These are phyloP conservation scores for Elasticomyces elasticus DNA, from an alignment of 495 filamentous ascomycete genomes.

Conservation along the genomic window DNA sequence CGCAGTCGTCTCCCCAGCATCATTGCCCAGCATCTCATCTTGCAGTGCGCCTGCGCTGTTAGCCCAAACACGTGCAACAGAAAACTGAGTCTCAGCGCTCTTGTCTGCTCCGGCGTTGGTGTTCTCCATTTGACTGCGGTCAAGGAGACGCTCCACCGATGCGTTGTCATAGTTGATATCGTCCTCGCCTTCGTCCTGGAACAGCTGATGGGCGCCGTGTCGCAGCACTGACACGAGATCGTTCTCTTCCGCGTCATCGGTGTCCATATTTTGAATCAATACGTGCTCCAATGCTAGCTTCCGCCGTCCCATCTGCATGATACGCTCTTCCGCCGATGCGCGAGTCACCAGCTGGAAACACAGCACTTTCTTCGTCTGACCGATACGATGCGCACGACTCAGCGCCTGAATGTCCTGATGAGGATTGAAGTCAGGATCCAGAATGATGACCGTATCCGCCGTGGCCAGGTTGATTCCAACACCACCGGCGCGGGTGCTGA, in stretches of 20 bases:
- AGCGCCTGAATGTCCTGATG: slow-evolving; percentile 96
- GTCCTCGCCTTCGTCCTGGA: slow-evolving; percentile 57
- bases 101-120: slow-evolving; percentile 48
- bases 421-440: slow-evolving; percentile 97
- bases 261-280: slow-evolving; percentile 80
- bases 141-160: slow-evolving; percentile 77
- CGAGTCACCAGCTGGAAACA: slow-evolving; percentile 91
- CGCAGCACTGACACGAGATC: slow-evolving; percentile 84
- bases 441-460: slow-evolving; percentile 95
- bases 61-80: slow-evolving; percentile 84
- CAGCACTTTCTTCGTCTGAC: slow-evolving; percentile 88
- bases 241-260: slow-evolving; percentile 58
- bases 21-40: slow-evolving; percentile 41
- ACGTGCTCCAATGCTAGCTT: slow-evolving; percentile 92
- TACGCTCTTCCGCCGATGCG: slow-evolving; percentile 83
- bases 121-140: slow-evolving; percentile 72
- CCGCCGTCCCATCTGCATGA: slow-evolving; percentile 88
- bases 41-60: slow-evolving; percentile 62
- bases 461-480: slow-evolving; percentile 97
- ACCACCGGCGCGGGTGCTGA: slow-evolving; percentile 88
- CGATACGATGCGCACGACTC: slow-evolving; percentile 88
- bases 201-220: slow-evolving; percentile 78
- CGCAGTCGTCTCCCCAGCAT: slow-evolving; percentile 37
- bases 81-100: slow-evolving; percentile 68
- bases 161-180: slow-evolving; percentile 68